A percentile compares a stretch with the other conserved stretches of the same genome.
Evolutionary conservation across 140 eudicot genomes (phyloP).

Genomic region (Erigeron philadelphicus): DNA sequence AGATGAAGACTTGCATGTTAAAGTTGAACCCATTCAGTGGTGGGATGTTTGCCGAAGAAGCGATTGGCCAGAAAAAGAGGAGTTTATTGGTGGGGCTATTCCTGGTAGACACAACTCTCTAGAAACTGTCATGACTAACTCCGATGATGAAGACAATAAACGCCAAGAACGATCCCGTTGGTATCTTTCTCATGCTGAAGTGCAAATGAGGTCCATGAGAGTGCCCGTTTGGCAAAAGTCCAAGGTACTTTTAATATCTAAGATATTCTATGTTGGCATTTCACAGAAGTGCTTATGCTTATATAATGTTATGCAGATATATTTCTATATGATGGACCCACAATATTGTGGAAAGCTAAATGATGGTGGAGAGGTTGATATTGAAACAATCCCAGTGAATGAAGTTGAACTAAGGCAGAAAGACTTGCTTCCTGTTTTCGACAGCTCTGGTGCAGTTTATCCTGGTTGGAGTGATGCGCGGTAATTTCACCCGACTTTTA

Average conservation of each 20-base stretch:
- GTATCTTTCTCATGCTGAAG: slow-evolving; percentile 92
- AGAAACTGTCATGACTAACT: slow-evolving; percentile 29
- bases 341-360: slow-evolving; percentile 24
- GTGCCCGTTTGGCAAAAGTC: slow-evolving; percentile 85
- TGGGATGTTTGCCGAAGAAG: slow-evolving; percentile 97
- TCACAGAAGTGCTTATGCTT: slow-evolving; percentile 8
- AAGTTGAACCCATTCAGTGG: slow-evolving; percentile 72
- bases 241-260: slow-evolving; percentile 37
- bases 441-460: slow-evolving; percentile 44
- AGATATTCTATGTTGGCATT: slow-evolving; percentile 7
- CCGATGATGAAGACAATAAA: slow-evolving; percentile 48
- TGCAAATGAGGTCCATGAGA: slow-evolving; percentile 76
- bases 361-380: slow-evolving; percentile 61
- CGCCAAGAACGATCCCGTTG: slow-evolving; percentile 55
- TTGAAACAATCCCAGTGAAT: slow-evolving; percentile 55
- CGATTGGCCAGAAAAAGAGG: slow-evolving; percentile 92
- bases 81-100: slow-evolving; percentile 38
- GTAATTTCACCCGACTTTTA: slow-evolving; percentile 25
- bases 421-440: slow-evolving; percentile 80
- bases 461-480: slow-evolving; percentile 55
- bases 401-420: slow-evolving; percentile 69
- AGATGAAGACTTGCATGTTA: slow-evolving; percentile 77
- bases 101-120: slow-evolving; percentile 31
- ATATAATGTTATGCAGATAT: slow-evolving; percentile 39
- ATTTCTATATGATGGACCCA: slow-evolving; percentile 52